Evolutionary conservation across 1,284 basidiomycete genomes (phyloP).

Genomic region (Naganishia sp.): DNA sequence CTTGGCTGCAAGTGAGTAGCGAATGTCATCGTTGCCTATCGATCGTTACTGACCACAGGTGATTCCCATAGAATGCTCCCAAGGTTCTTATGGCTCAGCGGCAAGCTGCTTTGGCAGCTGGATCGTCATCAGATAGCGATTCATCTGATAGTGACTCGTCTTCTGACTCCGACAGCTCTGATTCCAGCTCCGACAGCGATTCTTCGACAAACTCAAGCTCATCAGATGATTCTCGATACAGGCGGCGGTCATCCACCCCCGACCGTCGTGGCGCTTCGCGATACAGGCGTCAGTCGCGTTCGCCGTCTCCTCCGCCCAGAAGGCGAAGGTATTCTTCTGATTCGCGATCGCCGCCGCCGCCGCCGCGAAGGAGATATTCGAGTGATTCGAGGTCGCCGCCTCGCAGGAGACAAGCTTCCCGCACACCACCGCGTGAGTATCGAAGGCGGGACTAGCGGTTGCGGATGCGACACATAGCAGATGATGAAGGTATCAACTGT

Average conservation of each 20-base stretch:
- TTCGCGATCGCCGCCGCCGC: constrained; percentile 34
- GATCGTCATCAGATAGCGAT: constrained; percentile 55
- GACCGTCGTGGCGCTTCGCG: constrained; percentile 35
- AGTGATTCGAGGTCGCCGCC: constrained; percentile 33
- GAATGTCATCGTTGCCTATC: not conserved
- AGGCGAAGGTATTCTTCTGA: constrained; percentile 32
- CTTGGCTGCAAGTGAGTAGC: constrained; percentile 77
- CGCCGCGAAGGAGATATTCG: constrained; percentile 31
- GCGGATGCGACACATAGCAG: too few relatives aligned
- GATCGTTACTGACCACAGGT: not conserved
- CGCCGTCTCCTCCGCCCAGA: constrained; percentile 35
- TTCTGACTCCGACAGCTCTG: constrained; percentile 42
- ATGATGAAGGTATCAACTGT: too few relatives aligned
- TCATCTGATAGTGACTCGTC: constrained; percentile 42
- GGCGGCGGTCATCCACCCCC: constrained; percentile 31
- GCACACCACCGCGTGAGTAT: constrained; percentile 35
- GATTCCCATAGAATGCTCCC: constrained; percentile 71
- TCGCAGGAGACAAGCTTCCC: constrained; percentile 30
- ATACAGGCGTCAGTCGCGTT: constrained; percentile 32
- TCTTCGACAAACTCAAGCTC: constrained; percentile 35
- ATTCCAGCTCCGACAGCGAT: constrained; percentile 54
- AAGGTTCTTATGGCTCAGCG: constrained; percentile 89
- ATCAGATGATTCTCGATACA: constrained; percentile 39
- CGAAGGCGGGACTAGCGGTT: constrained; percentile 17
- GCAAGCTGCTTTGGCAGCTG: constrained; percentile 67